phyloP scores from a whole-genome alignment of 306 rosid genomes.

The Rosa chinensis region DNA sequence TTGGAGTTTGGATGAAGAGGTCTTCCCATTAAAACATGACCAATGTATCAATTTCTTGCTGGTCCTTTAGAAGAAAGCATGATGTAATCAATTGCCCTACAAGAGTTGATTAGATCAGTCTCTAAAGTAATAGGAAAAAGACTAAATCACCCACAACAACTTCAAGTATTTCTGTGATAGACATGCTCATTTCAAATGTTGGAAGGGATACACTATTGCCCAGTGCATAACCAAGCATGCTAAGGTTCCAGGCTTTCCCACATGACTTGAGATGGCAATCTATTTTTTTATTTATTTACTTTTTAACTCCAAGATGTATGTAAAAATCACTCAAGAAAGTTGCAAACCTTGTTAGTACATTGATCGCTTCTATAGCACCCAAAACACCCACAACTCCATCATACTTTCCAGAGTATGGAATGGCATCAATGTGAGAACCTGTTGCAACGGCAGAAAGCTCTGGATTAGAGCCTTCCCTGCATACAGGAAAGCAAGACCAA shows the following conservation, averaged over 20 bases:
- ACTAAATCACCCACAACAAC: not conserved
- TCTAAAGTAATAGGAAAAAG: not conserved
- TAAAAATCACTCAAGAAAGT: conserved; percentile 24
- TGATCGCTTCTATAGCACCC: conserved; percentile 98
- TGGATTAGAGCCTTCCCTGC: conserved; percentile 75
- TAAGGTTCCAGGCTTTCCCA: conserved; percentile 16
- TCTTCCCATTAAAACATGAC: not conserved
- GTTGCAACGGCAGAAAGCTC: conserved; percentile 86
- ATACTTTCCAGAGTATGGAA: conserved; percentile 94
- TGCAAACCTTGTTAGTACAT: conserved; percentile 69
- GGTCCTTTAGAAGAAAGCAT: not conserved
- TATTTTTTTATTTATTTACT: not conserved
- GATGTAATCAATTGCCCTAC: not conserved
- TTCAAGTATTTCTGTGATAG: not conserved
- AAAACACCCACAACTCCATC: conserved; percentile 96
- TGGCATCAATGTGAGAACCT: conserved; percentile 95
- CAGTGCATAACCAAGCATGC: not conserved
- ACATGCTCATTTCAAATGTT: not conserved
- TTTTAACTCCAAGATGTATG: not conserved
- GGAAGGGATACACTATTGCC: not conserved
- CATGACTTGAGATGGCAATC: conserved; percentile 16
- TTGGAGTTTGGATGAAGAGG: not conserved
- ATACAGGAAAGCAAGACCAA: conserved; percentile 21
- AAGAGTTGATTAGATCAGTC: not conserved
- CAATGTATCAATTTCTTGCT: not conserved